Percentiles rank a stretch among this genome's conserved stretches.
Conservation (phyloP, 805 yeast genomes). For the Hagleromyces aurorensis region DNA sequence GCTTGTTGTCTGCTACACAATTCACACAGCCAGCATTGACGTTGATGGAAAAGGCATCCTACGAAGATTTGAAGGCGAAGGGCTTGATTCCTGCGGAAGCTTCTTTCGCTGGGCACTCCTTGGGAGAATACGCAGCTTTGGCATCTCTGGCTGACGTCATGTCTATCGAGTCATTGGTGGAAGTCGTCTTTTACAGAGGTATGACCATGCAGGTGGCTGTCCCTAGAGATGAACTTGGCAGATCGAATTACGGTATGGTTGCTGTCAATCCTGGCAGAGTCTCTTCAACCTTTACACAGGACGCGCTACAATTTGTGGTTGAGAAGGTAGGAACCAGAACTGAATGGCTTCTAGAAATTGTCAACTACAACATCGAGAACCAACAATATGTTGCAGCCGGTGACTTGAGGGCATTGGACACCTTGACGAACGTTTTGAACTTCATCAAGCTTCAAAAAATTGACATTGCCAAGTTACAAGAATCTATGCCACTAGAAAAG, state of each 20-base stretch:
- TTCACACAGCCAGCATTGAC: constrained; percentile 99
- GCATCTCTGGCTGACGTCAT: constrained; percentile 96
- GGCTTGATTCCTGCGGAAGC: constrained; percentile 91
- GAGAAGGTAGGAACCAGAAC: constrained; percentile 79
- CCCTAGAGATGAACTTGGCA: constrained; percentile 89
- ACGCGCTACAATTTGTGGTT: constrained; percentile 90
- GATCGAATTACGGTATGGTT: constrained; percentile 98
- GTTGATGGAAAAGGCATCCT: constrained; percentile 97
- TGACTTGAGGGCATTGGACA: constrained; percentile 91
- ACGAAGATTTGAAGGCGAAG: constrained; percentile 93
- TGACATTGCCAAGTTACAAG: constrained; percentile 82
- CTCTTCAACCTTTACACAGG: constrained; percentile 79
- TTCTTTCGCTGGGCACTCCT: constrained; percentile 97
- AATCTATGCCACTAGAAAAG: constrained; percentile 73
- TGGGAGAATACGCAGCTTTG: constrained; percentile 97
- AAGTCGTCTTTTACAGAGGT: constrained; percentile 98
- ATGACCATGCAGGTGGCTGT: constrained; percentile 99
- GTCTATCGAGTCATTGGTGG: constrained; percentile 96
- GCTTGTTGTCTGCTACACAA: constrained; percentile 95
- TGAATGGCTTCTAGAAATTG: constrained; percentile 93
- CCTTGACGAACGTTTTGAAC: constrained; percentile 87
- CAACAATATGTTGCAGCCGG: constrained; percentile 99
- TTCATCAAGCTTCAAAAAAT: constrained; percentile 90
- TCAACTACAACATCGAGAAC: constrained; percentile 95
- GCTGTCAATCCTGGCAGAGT: constrained; percentile 97